These are phyloP conservation scores for Allium cepa DNA, from an alignment of 106 monocot genomes.

Conservation along the genomic window DNA sequence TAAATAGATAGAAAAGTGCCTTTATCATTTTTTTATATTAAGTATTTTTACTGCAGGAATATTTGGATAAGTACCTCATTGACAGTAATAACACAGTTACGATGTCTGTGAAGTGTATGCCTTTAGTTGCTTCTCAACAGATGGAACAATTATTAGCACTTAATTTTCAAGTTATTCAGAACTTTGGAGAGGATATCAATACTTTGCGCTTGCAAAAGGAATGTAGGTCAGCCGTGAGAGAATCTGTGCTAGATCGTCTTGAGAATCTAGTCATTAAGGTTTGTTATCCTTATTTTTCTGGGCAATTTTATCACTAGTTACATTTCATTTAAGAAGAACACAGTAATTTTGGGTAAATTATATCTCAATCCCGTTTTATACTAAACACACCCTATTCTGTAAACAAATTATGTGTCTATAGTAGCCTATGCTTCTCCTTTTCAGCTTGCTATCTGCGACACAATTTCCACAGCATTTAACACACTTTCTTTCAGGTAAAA, in stretches of 20 bases:
- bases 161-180: constrained; percentile 36
- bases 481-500: too few species aligned
- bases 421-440: too few species aligned
- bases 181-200: constrained; percentile 32
- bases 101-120: constrained; percentile 6
- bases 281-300: neutral
- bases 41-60: constrained; percentile 42
- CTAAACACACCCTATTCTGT: too few species aligned
- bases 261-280: constrained; percentile 43
- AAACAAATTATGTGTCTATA: too few species aligned
- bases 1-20: too few species aligned
- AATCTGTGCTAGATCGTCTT: constrained; percentile 41
- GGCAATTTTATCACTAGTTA: too few species aligned
- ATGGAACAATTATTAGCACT: constrained; percentile 40
- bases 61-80: constrained; percentile 52
- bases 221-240: constrained; percentile 30
- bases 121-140: constrained; percentile 38
- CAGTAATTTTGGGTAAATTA: too few species aligned
- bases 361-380: too few species aligned
- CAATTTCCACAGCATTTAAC: too few species aligned
- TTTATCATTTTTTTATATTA: neutral
- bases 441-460: too few species aligned
- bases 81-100: constrained; percentile 14
- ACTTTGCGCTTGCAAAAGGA: constrained; percentile 6
- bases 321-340: too few species aligned